Evolutionary conservation across 2,329 filamentous ascomycete genomes (phyloP), one percentile per base, ranked within the genome.

Genomic region (Teratosphaeria zuluensis): DNA sequence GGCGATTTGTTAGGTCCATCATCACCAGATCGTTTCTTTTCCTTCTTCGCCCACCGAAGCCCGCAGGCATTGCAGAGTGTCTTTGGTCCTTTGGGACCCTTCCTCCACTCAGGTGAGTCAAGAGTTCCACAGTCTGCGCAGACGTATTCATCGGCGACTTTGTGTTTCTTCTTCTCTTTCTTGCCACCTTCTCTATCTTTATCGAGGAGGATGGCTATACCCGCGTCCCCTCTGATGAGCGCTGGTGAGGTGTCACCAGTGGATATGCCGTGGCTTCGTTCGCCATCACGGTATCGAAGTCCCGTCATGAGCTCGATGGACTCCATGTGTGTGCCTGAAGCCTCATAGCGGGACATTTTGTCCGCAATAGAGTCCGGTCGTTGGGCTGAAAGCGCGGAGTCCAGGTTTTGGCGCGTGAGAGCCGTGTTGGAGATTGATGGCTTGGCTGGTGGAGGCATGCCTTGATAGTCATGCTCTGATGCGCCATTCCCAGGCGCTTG

Each of bases 51-150:
- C 72, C 72, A 74, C 19, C 72, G 64, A 35, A 74, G 58, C 35
- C 92, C 92, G 71, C 92, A 97, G 7, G 92, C 92, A 76, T 97
- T 97, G 75, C 92, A 97, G 12, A 97, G 77, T 8, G 92, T 96
- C 74, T 97, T 96, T 1, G 92, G 92, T 1, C 92, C 92, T 62
- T 84, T 90, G 0, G 92, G 92, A 0, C 92, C 92, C 73, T 96
- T 96, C 62, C 92, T 82, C 92, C 92, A 97, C 77, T 97, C 92
- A 0, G 92, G 92, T 16, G 90, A 95, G 70, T 96, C 92, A 48
- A 95, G 80, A 0, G 90, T 96, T 78, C 92, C 92, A 75, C 92
- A 97, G 73, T 96, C 92, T 1, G 90, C 92, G 74, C 92, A 97
- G 42, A 96, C 90, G 70, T 96, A 96, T 78, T 96, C 92, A 69